Base-by-base conservation (phyloP, 495 filamentous ascomycete genomes). In the Tricharina praecox region DNA sequence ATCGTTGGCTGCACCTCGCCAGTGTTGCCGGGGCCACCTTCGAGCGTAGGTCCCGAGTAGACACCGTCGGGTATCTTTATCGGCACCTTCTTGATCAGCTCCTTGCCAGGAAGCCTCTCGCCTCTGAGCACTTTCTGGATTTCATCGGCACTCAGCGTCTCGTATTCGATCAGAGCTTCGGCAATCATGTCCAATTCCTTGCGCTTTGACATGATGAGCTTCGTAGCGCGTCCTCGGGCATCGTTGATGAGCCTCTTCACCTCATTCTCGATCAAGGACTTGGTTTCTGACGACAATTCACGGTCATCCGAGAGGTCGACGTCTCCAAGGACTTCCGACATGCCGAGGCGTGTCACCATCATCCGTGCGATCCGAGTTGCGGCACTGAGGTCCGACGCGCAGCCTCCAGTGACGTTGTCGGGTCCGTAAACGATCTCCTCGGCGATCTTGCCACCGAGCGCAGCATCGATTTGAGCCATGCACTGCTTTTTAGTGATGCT, bases 391-490 rank as follows among this genome's bases (percentile, higher is more conserved):
- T 97, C 90, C 34, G 67, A 62, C 50, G 79, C 77, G 44, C 79
- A 81, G 47, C 90, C 90, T 56, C 74, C 82, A 2, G 85, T 86
- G 24, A 95, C 88, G 49, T 83, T 76, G 38, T 94, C 85, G 16
- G 75, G 62, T 2, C 90, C 90, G 53, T 83, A 96, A 24, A 93
- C 75, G 40, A 97, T 69, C 66, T 96, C 85, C 61, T 97, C 90
- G 0, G 92, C 90, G 23, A 83, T 82, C 65, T 90, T 94, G 45
- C 92, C 90, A 43, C 88, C 90, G 71, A 96, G 79, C 32, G 76
- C 71, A 33, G 82, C 73, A 56, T 88, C 85, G 50, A 97, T 88
- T 23, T 71, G 62, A 19, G 82, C 79, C 47, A 85, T 51, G 46
- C 81, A 79, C 50, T 87, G 77, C 49, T 68, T 72, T 54, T 83